These are phyloP conservation scores for Chalaropsis thielavioides DNA, from an alignment of 2,329 filamentous ascomycete genomes.

Conservation along the genomic window DNA sequence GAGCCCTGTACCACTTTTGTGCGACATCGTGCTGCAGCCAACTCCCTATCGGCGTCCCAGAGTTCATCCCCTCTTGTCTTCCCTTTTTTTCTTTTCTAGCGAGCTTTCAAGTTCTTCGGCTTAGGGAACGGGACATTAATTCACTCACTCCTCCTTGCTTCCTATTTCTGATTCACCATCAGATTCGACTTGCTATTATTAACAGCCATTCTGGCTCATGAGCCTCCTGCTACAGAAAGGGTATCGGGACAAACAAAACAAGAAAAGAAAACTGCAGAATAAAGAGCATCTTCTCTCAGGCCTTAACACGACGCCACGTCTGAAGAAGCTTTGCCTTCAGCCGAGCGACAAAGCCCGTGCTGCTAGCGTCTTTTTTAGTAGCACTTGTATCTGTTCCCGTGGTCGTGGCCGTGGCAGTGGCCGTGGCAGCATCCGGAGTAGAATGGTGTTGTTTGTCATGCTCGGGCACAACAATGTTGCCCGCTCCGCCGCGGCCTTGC, in stretches of 20 bases:
- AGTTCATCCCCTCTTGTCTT: background rate
- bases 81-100: background rate
- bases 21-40: background rate
- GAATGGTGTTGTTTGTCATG: constrained; percentile 23
- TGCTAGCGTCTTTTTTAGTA: constrained; percentile 32
- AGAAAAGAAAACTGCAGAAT: background rate
- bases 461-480: constrained; percentile 35
- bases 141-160: too few species aligned
- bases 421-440: constrained; percentile 19
- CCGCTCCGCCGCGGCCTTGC: constrained; percentile 42
- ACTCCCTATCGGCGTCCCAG: background rate
- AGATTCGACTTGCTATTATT: background rate
- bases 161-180: background rate
- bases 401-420: constrained; percentile 27
- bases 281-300: background rate
- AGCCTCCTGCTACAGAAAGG: background rate
- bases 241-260: constrained; percentile 4
- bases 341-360: background rate
- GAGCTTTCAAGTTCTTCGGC: too few species aligned
- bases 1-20: background rate
- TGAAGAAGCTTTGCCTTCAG: constrained; percentile 1
- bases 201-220: background rate
- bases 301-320: background rate
- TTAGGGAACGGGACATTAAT: too few species aligned
- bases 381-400: constrained; percentile 34